Conservation (phyloP, 148 eudicot species). For the Persicaria tinctoria region DNA sequence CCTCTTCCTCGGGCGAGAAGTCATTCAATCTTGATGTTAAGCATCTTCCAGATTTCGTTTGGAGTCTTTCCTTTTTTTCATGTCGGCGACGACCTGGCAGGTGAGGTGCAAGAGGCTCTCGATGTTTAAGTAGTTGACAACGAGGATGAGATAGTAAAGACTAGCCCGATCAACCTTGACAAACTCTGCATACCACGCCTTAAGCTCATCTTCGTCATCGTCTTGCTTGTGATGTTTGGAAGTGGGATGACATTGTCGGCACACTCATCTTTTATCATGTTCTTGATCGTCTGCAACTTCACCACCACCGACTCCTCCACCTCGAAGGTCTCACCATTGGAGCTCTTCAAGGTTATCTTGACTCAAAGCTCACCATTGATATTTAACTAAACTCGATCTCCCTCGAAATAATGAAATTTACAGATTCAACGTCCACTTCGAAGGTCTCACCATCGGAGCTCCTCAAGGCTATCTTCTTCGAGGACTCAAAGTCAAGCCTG, state of each 20-base stretch:
- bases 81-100: constrained; percentile 7
- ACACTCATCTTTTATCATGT: constrained; percentile 40
- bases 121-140: constrained; percentile 11
- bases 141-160: constrained; percentile 42
- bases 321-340: constrained; percentile 44
- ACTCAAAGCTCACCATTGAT: background rate
- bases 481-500: too few relatives aligned
- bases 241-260: constrained; percentile 40
- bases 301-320: constrained; percentile 36
- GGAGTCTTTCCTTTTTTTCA: constrained; percentile 12
- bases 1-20: constrained; percentile 13
- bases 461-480: too few relatives aligned
- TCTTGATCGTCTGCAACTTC: constrained; percentile 40
- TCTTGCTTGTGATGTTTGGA: constrained; percentile 41
- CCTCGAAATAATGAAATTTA: too few relatives aligned
- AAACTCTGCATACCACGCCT: constrained; percentile 37
- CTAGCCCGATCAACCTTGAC: constrained; percentile 47
- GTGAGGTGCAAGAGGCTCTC: constrained; percentile 8
- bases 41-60: constrained; percentile 3
- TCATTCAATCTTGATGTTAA: constrained; percentile 11
- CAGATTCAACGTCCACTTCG: too few relatives aligned
- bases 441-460: too few relatives aligned
- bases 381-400: too few relatives aligned
- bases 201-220: constrained; percentile 34
- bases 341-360: constrained; percentile 30